Evolutionary conservation across 352 stramenopile species (phyloP).

Genomic region (Phytophthora kernoviae): DNA sequence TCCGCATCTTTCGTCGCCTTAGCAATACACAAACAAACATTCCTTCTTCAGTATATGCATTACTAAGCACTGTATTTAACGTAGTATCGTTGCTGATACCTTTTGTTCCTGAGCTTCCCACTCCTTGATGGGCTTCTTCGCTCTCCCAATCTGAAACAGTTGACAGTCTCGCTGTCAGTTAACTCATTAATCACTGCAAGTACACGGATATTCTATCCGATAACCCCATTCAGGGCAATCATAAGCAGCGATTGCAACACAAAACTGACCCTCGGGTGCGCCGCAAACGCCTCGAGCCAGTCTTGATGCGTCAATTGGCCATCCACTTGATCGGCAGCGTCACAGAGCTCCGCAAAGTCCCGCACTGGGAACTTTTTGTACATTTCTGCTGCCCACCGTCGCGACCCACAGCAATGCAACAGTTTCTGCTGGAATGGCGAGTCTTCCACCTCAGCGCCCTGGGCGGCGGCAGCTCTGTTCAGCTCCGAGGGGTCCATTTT

Average conservation of each 20-base stretch:
- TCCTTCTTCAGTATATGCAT: background rate
- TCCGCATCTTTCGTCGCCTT: constrained; percentile 62
- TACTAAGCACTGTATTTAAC: background rate
- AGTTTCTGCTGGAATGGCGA: constrained; percentile 46
- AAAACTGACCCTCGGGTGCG: constrained; percentile 57
- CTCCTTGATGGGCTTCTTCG: constrained; percentile 65
- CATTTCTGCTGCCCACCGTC: constrained; percentile 51
- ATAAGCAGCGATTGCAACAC: no score
- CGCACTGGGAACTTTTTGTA: constrained; percentile 41
- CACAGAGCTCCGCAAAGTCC: constrained; percentile 47
- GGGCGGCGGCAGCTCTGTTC: constrained; percentile 43
- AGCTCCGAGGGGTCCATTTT: constrained; percentile 43
- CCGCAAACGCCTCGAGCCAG: constrained; percentile 75
- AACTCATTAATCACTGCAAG: no score
- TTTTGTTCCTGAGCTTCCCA: constrained; percentile 83
- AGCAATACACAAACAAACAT: background rate
- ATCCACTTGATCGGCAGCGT: constrained; percentile 49
- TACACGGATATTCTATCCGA: no score
- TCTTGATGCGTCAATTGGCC: constrained; percentile 44
- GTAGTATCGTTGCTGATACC: constrained; percentile 16
- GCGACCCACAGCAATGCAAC: constrained; percentile 70
- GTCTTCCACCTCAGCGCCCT: constrained; percentile 13
- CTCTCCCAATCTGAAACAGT: constrained; percentile 59
- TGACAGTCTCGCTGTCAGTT: background rate
- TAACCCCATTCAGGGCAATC: no score